Evolutionary conservation across 2,329 filamentous ascomycete genomes (phyloP).

Genomic region (Talaromyces sp.): DNA sequence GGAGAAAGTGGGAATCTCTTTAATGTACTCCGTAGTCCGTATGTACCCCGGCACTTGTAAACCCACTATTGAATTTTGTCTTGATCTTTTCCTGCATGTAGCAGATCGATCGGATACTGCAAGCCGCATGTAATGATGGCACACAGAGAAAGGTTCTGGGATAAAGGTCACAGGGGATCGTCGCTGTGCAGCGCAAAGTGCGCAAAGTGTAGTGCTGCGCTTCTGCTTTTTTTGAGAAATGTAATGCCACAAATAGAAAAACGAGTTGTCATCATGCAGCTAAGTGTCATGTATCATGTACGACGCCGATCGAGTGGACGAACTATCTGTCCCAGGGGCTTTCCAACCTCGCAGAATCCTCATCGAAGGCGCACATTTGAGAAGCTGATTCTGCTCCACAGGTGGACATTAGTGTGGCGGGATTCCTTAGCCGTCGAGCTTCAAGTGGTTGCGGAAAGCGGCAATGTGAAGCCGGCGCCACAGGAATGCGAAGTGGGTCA

Average conservation of each 20-base stretch:
- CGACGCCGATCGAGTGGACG: neutral
- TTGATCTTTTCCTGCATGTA: slow-evolving; percentile 1
- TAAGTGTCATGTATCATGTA: neutral
- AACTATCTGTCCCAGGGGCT: slow-evolving; percentile 5
- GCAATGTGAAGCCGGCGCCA: slow-evolving; percentile 14
- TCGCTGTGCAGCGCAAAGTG: slow-evolving; percentile 2
- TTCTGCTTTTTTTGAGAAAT: neutral
- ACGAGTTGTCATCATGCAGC: slow-evolving; percentile 3
- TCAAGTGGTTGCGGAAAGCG: slow-evolving; percentile 23
- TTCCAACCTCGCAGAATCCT: slow-evolving; percentile 11
- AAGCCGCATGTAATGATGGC: slow-evolving; percentile 1
- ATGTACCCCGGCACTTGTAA: neutral
- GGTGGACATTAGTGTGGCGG: slow-evolving; percentile 14
- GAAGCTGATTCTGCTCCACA: slow-evolving; percentile 14
- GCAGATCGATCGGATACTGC: slow-evolving; percentile 5
- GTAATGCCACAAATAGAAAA: neutral
- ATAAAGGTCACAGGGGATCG: neutral
- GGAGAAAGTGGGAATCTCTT: neutral
- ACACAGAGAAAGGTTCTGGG: neutral
- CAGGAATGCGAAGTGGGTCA: slow-evolving; percentile 12
- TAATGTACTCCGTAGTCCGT: neutral
- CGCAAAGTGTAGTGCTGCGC: slow-evolving; percentile 6
- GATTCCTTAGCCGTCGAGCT: slow-evolving; percentile 16
- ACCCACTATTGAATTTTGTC: neutral
- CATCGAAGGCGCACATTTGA: slow-evolving; percentile 10